phyloP scores from a whole-genome alignment of 2,329 filamentous ascomycete species.

The Clonostachys rosea region DNA sequence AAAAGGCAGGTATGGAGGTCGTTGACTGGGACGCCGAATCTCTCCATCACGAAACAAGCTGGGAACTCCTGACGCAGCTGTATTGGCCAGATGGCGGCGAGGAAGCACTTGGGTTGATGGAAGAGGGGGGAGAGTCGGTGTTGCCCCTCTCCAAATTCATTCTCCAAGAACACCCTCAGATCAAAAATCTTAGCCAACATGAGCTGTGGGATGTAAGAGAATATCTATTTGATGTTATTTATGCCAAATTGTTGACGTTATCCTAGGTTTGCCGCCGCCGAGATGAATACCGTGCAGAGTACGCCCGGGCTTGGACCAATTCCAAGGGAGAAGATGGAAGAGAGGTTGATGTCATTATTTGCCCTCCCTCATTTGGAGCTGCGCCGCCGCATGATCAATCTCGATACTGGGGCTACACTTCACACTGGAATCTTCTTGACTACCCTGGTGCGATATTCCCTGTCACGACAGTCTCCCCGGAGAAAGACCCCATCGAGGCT shows the following conservation, averaged over 20 bases:
- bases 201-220: conserved; percentile 30
- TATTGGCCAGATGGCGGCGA: conserved; percentile 59
- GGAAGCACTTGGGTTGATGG: conserved; percentile 44
- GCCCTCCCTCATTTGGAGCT: conserved; percentile 50
- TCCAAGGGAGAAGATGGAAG: conserved; percentile 16
- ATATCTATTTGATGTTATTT: background rate
- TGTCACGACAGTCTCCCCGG: conserved; percentile 24
- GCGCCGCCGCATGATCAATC: conserved; percentile 33
- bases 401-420: conserved; percentile 59
- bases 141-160: conserved; percentile 56
- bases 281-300: conserved; percentile 29
- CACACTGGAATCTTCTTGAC: conserved; percentile 66
- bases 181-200: conserved; percentile 28
- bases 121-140: conserved; percentile 50
- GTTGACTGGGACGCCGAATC: conserved; percentile 47
- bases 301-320: conserved; percentile 28
- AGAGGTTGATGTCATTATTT: conserved; percentile 56
- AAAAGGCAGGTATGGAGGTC: conserved; percentile 43
- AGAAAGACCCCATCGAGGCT: conserved; percentile 12
- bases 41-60: conserved; percentile 44
- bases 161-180: conserved; percentile 44
- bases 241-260: background rate
- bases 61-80: conserved; percentile 35
- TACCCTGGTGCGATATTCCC: conserved; percentile 61
- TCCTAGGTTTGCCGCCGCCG: conserved; percentile 23